Conservation (phyloP, 805 yeast species). For the Ogataea methanolica region DNA sequence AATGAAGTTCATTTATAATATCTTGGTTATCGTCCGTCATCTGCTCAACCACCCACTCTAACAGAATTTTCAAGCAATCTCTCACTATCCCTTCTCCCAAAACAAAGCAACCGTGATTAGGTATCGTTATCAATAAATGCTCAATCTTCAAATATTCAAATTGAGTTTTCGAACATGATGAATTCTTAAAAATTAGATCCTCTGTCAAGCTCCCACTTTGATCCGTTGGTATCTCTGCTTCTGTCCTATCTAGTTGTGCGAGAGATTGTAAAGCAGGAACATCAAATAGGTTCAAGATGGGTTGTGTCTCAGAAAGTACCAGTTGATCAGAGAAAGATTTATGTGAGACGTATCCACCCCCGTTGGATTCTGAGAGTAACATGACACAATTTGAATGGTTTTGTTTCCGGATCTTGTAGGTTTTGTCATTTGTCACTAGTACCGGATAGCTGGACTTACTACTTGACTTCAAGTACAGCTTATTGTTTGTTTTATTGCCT, state of each 20-base stretch:
- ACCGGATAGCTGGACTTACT: conserved; percentile 38
- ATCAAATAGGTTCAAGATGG: conserved; percentile 5
- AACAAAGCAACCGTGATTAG: not conserved
- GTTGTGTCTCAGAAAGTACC: conserved; percentile 6
- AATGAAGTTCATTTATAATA: no score
- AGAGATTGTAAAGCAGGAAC: conserved; percentile 9
- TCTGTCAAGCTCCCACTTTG: conserved; percentile 1
- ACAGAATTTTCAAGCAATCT: not conserved
- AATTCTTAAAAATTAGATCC: conserved; percentile 5
- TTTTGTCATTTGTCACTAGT: conserved; percentile 51
- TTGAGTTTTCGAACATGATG: not conserved
- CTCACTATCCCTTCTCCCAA: not conserved
- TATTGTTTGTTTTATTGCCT: conserved; percentile 13
- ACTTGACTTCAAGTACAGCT: conserved; percentile 18
- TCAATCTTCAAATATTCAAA: not conserved
- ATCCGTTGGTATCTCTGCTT: not conserved
- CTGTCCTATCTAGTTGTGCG: not conserved
- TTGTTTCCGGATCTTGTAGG: conserved; percentile 69
- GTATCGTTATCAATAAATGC: not conserved
- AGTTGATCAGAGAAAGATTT: conserved; percentile 10
- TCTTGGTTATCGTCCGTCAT: no score
- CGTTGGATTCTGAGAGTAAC: conserved; percentile 29
- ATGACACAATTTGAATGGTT: conserved; percentile 86
- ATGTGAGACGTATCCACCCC: not conserved
- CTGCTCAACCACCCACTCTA: not conserved